Conservation (phyloP, 2,329 filamentous ascomycete genomes). For the Colletotrichum sp. region DNA sequence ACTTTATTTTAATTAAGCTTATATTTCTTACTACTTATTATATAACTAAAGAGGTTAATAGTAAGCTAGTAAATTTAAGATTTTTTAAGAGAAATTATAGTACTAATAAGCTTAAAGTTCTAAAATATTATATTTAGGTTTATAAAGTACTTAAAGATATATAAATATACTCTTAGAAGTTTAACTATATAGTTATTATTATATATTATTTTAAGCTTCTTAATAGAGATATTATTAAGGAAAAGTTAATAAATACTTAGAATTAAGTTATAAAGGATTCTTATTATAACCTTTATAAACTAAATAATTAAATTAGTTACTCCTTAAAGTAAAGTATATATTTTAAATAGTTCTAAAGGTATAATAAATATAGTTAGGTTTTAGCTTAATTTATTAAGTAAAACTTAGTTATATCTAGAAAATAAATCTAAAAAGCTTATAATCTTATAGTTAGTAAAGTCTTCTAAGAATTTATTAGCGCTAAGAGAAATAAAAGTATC, state of each 20-base stretch:
- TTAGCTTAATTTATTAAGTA: background rate
- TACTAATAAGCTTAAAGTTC: background rate
- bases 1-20: background rate
- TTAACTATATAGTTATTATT: background rate
- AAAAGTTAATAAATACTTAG: background rate
- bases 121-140: background rate
- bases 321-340: background rate
- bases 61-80: background rate
- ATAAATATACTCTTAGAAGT: background rate
- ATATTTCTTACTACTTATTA: background rate
- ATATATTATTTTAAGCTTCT: background rate
- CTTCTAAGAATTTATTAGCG: background rate
- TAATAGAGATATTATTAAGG: background rate
- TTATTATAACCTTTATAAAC: background rate
- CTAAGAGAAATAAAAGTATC: background rate
- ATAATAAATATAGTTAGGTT: background rate
- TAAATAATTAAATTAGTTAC: background rate
- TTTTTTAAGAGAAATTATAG: background rate
- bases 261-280: background rate
- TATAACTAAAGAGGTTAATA: background rate
- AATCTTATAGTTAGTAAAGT: background rate
- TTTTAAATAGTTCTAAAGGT: background rate
- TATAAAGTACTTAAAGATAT: background rate
- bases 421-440: background rate
- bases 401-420: background rate